Evolutionary conservation across 768 basidiomycete species (phyloP), one percentile per base, ranked within the genome.

Genomic region (Suillus occidentalis): DNA sequence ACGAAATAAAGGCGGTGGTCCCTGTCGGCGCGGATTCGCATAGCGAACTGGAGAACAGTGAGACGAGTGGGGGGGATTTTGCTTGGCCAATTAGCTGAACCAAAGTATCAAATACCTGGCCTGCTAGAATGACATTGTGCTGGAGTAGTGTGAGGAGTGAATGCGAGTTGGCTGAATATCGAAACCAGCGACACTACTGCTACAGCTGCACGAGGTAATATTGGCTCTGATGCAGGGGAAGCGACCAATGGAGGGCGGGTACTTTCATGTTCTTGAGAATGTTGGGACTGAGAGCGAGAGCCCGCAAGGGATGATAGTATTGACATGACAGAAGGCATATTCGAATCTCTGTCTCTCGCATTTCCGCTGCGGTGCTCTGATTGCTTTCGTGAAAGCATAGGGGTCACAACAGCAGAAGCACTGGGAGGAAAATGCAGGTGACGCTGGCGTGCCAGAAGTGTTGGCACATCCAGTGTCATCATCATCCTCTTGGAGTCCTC

Each of bases 1-100:
- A 85, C 82, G 63, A 90, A 89, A 74, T 89, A 97, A 47, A 99
- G 71, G 13, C 89, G 83, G 72, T 99, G 97, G 69, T 95, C 91
- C 1, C 92, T 87, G 72, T 97, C 96, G 0, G 92, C 95, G 63
- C 97, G 84, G 22, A 99, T 80, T 16, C 94, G 87, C 81, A 95
- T 87, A 67, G 97, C 74, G 81, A 97, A 97, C 72, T 95, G 93
- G 22, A 99, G 79, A 5, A 90, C 82, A 14, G 87, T 80, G 20
- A 99, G 73, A 28, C 93, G 82, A 0, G 90, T 89, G 47, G 80
- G 0, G 86, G 69, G 10, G 87, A 86, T 66, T 79, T 82, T 2
- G 84, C 82, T 25, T 79, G 73, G 0, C 76, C 70, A 5, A 84
- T 71, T 16, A 90, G 73, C 22, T 79, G 75, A 16, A 91, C 70